These are phyloP conservation scores for Populus deltoides DNA, from an alignment of 345 rosid genomes.

Conservation along the genomic window DNA sequence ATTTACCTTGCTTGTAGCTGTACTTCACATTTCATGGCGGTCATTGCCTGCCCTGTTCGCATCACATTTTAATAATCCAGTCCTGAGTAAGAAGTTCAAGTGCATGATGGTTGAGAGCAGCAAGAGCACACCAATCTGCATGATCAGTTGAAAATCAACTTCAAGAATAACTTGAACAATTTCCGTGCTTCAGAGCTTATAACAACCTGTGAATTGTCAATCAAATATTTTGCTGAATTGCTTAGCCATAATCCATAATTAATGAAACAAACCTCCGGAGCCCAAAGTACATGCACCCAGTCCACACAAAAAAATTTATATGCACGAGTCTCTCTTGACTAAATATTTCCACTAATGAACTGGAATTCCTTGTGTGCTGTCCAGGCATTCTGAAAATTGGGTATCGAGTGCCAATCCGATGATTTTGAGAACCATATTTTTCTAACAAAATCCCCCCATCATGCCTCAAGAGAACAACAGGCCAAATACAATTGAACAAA, in stretches of 20 bases:
- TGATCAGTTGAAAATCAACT: no score
- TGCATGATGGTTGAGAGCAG: no score
- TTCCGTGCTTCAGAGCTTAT: no score
- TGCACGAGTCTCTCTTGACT: neutral
- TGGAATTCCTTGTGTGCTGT: neutral
- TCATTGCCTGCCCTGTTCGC: neutral
- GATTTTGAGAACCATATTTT: neutral
- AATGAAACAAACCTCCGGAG: no score
- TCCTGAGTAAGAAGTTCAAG: neutral
- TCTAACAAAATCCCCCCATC: neutral
- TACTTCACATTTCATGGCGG: neutral
- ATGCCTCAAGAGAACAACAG: neutral
- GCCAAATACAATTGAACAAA: neutral
- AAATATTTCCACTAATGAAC: neutral
- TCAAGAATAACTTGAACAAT: no score
- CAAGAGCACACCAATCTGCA: no score
- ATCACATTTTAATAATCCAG: neutral
- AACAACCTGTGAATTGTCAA: no score
- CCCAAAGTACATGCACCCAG: neutral
- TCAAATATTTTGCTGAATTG: no score
- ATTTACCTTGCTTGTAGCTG: neutral
- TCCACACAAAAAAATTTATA: neutral
- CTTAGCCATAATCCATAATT: no score
- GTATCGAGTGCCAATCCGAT: neutral
- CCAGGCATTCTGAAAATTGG: neutral